phyloP scores from a whole-genome alignment of 106 monocot species.

The Posidonia australis region DNA sequence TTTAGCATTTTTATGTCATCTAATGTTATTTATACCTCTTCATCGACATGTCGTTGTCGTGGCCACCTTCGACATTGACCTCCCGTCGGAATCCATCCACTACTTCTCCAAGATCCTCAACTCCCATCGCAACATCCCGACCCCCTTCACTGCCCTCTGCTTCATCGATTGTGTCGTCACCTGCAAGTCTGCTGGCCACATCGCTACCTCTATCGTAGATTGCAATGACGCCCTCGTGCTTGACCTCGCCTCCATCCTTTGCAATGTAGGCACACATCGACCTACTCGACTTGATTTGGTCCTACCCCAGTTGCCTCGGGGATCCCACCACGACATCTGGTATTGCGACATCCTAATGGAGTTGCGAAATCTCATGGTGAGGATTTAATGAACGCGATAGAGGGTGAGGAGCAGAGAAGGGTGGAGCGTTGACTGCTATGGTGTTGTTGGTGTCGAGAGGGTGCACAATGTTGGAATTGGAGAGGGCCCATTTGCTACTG shows the following conservation, averaged over 20 bases:
- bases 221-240: conserved; percentile 76
- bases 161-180: conserved; percentile 61
- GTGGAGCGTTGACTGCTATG: conserved; percentile 39
- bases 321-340: conserved; percentile 41
- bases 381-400: conserved; percentile 38
- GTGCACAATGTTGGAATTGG: conserved; percentile 62
- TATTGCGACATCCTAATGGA: conserved; percentile 54
- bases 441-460: conserved; percentile 44
- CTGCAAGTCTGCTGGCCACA: conserved; percentile 34
- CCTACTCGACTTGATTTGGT: conserved; percentile 44
- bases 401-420: conserved; percentile 39
- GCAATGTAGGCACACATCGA: conserved; percentile 60
- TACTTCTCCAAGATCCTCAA: conserved; percentile 90
- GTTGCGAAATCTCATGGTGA: conserved; percentile 28
- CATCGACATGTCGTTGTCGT: conserved; percentile 76
- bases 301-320: conserved; percentile 53
- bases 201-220: conserved; percentile 67
- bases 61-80: conserved; percentile 68
- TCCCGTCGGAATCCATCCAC: conserved; percentile 54
- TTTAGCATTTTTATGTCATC: too few species aligned
- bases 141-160: conserved; percentile 64
- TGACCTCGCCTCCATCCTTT: conserved; percentile 52
- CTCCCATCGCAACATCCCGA: conserved; percentile 39
- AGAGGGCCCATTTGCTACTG: conserved; percentile 59
- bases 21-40: too few species aligned